Base-by-base conservation (phyloP, 2,329 filamentous ascomycete genomes). In the Verticillium longisporum region DNA sequence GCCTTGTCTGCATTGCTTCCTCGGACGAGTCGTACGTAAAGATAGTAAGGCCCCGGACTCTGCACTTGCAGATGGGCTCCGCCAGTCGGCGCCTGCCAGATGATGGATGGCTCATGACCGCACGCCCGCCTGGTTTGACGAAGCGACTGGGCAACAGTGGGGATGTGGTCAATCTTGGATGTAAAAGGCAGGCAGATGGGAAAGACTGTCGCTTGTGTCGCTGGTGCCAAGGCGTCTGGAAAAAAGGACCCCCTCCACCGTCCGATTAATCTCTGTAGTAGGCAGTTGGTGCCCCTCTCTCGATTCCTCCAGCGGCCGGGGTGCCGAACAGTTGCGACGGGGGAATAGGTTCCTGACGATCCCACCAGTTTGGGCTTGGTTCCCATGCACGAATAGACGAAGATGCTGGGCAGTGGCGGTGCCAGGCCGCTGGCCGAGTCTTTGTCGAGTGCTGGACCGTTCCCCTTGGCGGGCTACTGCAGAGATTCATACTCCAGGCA, bases 321-420 rank as follows among this genome's bases (percentile, higher is more conserved):
- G 45, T 15, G 32, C 32, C 57, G 41, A 59, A 53, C 45, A 18
- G 18, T 59, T 26, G 34, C 14, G 14, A 36, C 26, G 57, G 41
- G 38, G n/a, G 31, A 9, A n/a, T 21, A 18, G 34, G 57, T 59
- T 53, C 57, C 57, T 59, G 57, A 53, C 57, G 57, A 59, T 59
- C 57, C 14, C 57, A 34, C 37, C 57, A 15, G 26, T 26, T 53
- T 26, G 21, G 57, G 38, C 26, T 13, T 53, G 57, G 38, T 54
- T 14, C 32, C 6, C 21, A 58, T 58, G 56, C 56, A 58, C 36
- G 13, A 33, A 14, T n/a, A n/a, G 45, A 50, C 15, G 45, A 58
- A 36, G 56, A 41, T 32, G n/a, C 26, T 58, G 56, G 56, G 34
- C 18, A 36, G 26, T 31, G 56, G 36, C 36, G 14, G 26, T 15